phyloP scores from a whole-genome alignment of 768 basidiomycete genomes.

The Astraeus odoratus region DNA sequence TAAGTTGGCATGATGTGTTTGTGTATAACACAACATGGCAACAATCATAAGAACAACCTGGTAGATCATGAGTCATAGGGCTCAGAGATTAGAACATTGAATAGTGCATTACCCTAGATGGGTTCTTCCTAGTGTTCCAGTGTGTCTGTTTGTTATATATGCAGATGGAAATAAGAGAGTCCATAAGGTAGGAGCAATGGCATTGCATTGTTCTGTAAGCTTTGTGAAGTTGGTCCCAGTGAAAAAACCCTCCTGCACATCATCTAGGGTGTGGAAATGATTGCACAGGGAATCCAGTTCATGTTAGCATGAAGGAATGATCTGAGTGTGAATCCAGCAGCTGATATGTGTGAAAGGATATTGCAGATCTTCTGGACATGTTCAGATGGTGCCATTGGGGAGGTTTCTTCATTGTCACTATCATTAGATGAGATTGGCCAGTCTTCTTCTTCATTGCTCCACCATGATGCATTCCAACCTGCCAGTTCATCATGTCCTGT shows the following conservation, averaged over 20 bases:
- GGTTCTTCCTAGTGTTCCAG: slow-evolving; percentile 13
- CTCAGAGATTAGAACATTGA: slow-evolving; percentile 23
- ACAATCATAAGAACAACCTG: not conserved
- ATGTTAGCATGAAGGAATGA: not conserved
- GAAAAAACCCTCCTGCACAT: slow-evolving; percentile 14
- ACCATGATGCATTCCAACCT: not conserved
- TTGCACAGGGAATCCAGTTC: slow-evolving; percentile 12
- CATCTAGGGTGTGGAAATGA: slow-evolving; percentile 6
- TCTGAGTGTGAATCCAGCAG: not conserved
- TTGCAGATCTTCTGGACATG: not conserved
- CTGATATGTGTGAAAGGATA: not conserved
- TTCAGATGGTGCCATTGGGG: not conserved
- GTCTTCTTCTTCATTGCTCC: not conserved
- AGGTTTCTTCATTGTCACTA: not conserved
- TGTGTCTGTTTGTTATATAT: slow-evolving; percentile 8
- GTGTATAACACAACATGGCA: not conserved
- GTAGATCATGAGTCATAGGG: slow-evolving; percentile 7
- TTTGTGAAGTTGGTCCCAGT: slow-evolving; percentile 10
- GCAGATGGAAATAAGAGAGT: slow-evolving; percentile 6
- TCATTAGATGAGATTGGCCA: not conserved
- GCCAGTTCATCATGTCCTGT: not conserved
- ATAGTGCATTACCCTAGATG: slow-evolving; percentile 16
- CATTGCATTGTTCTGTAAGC: slow-evolving; percentile 5
- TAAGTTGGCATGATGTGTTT: not conserved
- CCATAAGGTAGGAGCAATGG: slow-evolving; percentile 11